Evolutionary conservation across 2,329 filamentous ascomycete genomes (phyloP).

Genomic region (Cladosporium velox): DNA sequence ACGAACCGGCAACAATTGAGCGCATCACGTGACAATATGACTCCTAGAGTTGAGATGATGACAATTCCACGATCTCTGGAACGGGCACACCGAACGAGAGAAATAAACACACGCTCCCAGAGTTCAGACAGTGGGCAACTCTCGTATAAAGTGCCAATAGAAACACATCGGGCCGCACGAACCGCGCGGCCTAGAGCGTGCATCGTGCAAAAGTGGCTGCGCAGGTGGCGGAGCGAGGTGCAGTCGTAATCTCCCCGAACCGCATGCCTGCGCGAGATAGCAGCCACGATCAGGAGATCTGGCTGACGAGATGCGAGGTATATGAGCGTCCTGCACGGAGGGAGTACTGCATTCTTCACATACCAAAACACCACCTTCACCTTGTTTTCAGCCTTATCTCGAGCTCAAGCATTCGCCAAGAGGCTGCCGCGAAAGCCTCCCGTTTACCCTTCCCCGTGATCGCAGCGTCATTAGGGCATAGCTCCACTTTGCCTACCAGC

Average conservation of each 20-base stretch:
- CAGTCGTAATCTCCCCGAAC: not conserved
- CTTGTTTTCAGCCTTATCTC: not conserved
- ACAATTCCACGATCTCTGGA: not conserved
- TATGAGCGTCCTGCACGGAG: not conserved
- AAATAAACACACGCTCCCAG: not conserved
- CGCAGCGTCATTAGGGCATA: slow-evolving; percentile 2
- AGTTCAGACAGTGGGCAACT: not conserved
- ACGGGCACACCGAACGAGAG: not conserved
- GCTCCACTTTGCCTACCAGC: not conserved
- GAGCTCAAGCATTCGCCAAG: slow-evolving; percentile 6
- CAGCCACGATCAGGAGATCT: not conserved
- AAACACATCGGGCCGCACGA: not conserved
- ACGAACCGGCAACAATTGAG: not conserved
- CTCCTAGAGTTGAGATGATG: not conserved
- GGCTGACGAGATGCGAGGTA: not conserved
- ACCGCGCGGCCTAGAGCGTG: not conserved
- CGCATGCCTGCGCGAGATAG: not conserved
- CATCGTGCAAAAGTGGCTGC: not conserved
- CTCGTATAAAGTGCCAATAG: not conserved
- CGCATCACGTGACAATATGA: not conserved
- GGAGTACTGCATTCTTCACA: not conserved
- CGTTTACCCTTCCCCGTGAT: not conserved
- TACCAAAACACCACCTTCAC: not conserved
- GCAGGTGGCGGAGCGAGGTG: slow-evolving; percentile 8
- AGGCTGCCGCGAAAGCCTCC: not conserved